Base-by-base conservation (phyloP, 1,284 basidiomycete genomes). In the Rugosomyces carneus region DNA sequence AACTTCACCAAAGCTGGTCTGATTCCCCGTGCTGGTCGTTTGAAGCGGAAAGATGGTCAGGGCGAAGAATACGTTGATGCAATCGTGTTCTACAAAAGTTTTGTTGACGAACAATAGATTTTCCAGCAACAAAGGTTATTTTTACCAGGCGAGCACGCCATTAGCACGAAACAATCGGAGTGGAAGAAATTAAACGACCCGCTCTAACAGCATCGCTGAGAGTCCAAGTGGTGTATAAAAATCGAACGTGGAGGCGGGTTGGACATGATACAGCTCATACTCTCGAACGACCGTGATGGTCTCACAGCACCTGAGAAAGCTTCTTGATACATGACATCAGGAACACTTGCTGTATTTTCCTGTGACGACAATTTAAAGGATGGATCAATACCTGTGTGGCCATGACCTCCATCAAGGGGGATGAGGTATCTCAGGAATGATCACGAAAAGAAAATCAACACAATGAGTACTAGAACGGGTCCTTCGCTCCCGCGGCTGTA, bases 41-140 rank as follows among this genome's bases (percentile, higher is more conserved):
- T 97, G 35, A 80, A 70, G 60, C 79, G 72, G 20, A 70, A 68
- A 39, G 81, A 88, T 57, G 78, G 78, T 1, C 63, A 69, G 1
- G 81, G 80, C 11, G 93, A 95, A 59, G 89, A 93, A 61, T 93
- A 84, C 56, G 83, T 93, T 5, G 93, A 96, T 60, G 92, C 93
- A 0, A 81, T 82, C 64, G 78, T 97, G 18, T 80, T 90, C 57
- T 89, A 90, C 70, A 92, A 89, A 68, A 82, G 76, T 52, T 93
- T 93, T 35, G 44, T 58, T 16, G 52, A 53, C 15, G 49, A 53
- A 32, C 46, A 45, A 44, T 21, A 37, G 11, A 3, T 3, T 2
- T 16, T 36, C n/a, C n/a, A n/a, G n/a, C n/a, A n/a, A n/a, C n/a
- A n/a, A n/a, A n/a, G n/a, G n/a, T n/a, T n/a, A 35, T 35, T 35